Base-by-base conservation (phyloP, 1,284 basidiomycete species). In the Cryptococcus depauperatus region DNA sequence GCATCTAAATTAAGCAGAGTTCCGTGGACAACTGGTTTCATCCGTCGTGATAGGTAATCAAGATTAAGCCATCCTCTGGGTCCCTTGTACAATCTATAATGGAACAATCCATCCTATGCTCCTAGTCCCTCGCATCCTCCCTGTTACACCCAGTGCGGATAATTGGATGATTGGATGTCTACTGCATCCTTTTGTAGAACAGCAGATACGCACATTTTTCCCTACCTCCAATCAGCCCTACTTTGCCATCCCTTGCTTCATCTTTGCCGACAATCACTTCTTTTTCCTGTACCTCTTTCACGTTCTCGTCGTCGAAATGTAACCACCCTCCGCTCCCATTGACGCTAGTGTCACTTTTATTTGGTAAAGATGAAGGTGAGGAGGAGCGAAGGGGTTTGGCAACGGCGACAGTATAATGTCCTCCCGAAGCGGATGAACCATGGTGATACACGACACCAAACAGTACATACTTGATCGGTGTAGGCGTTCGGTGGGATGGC, bases 391-490 rank as follows among this genome's bases (percentile, higher is more conserved):
- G 21, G 16, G 35, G 7, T 21, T 22, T 19, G 21, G 92, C 73
- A 1, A 95, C 85, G 54, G 92, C 85, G 35, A 95, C 80, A 1
- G 92, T 98, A 73, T 97, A 98, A 69, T 97, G 92, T 0, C 93
- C 93, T 6, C 92, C 92, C 0, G 82, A 83, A 0, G 93, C 90
- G 11, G 85, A 85, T 37, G 78, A 74, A 2, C 93, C 93, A 61
- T 98, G 92, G 69, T 98, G 93, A 69, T 97, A 97, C 7, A 97
- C 74, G 18, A 85, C 90, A 56, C 87, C 90, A 64, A 92, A 93
- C 7, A 97, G 76, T 52, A 83, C 82, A 67, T 95, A 96, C 56
- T 78, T 77, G 13, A 79, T 74, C 1, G 76, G 69, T 21, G 72
- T 73, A 7, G 74, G 54, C 39, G 62, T 56, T 47, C 76, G 71